Base-by-base conservation (phyloP, 208 protist genomes). In the Acanthamoeba sp. region DNA sequence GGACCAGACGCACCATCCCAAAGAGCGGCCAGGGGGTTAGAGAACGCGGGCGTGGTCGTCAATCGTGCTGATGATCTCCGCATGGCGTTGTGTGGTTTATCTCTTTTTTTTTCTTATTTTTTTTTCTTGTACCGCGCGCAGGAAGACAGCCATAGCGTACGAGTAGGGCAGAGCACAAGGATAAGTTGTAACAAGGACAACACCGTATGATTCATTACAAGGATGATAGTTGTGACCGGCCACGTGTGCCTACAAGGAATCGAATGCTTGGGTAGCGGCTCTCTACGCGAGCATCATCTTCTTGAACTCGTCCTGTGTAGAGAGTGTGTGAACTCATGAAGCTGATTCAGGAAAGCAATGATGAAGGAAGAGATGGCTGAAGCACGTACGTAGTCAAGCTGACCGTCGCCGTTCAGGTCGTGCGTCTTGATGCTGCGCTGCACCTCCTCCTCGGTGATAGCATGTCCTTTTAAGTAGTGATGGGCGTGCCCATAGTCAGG, bases 231-330 rank as follows among this genome's bases (percentile, higher is more conserved):
- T 12, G 48, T 10, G 48, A 1, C 48, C 48, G n/a, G n/a, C n/a
- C n/a, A n/a, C n/a, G n/a, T 62, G 55, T 16, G 22, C 10, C 48
- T 29, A 71, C 62, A 71, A 78, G 66, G 10, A 42, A 2, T 18
- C 34, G 1, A 73, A 45, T 10, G 40, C 10, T 76, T n/a, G 38
- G 32, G 18, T 22, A 38, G 29, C 16, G 10, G 5, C 66, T 22
- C n/a, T 90, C 38, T 71, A 91, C 32, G 10, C 36, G 85, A 91
- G 85, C 85, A 91, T 91, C 85, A 91, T 91, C 57, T 50, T 12
- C 62, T 91, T 91, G 85, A 91, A 91, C 55, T 91, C 85, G 16
- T 16, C 36, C 85, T 73, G 62, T 24, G 71, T 22, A 9, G 18
- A 29, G 18, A 14, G 20, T 22, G 34, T 34, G 71, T 0, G 20